Evolutionary conservation across 352 stramenopile species (phyloP).

Genomic region (Pythium aquatile): DNA sequence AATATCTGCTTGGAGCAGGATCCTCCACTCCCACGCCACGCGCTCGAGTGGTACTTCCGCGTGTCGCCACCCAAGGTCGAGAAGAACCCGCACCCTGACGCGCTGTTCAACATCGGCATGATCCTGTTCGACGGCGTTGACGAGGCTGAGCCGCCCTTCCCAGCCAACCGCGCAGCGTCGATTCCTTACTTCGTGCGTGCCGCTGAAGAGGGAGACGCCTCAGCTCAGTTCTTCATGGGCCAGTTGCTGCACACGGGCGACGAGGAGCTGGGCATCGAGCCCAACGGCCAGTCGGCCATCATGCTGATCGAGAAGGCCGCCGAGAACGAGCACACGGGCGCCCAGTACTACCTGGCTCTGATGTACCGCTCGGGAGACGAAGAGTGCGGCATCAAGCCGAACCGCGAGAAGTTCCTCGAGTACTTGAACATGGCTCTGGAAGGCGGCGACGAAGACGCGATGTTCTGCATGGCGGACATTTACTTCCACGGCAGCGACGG

Average conservation of each 20-base stretch:
- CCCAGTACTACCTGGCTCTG: slow-evolving; percentile 82
- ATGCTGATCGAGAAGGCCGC: slow-evolving; percentile 81
- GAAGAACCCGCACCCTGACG: slow-evolving; percentile 67
- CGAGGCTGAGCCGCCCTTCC: slow-evolving; percentile 66
- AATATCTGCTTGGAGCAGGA: slow-evolving; percentile 82
- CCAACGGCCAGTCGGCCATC: slow-evolving; percentile 57
- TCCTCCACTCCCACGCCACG: slow-evolving; percentile 64
- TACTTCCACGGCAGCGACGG: slow-evolving; percentile 83
- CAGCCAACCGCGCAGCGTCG: slow-evolving; percentile 48
- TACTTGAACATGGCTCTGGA: slow-evolving; percentile 67
- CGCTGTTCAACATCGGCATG: slow-evolving; percentile 82
- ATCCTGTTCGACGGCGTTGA: slow-evolving; percentile 75
- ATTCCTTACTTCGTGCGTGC: slow-evolving; percentile 80
- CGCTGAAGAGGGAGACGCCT: slow-evolving; percentile 70
- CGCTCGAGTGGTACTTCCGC: slow-evolving; percentile 72
- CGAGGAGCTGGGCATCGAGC: slow-evolving; percentile 60
- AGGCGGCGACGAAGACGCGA: slow-evolving; percentile 60
- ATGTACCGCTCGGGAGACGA: slow-evolving; percentile 84
- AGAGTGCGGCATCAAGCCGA: slow-evolving; percentile 36
- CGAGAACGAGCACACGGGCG: slow-evolving; percentile 62
- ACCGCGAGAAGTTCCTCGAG: slow-evolving; percentile 58
- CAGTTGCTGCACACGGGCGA: slow-evolving; percentile 76
- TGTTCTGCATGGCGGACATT: slow-evolving; percentile 87
- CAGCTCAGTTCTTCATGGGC: slow-evolving; percentile 87
- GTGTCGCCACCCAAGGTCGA: slow-evolving; percentile 44